Percentiles rank a stretch among this genome's conserved stretches.
These are phyloP conservation scores for Allium fistulosum DNA, from an alignment of 106 monocot genomes.

Conservation along the genomic window DNA sequence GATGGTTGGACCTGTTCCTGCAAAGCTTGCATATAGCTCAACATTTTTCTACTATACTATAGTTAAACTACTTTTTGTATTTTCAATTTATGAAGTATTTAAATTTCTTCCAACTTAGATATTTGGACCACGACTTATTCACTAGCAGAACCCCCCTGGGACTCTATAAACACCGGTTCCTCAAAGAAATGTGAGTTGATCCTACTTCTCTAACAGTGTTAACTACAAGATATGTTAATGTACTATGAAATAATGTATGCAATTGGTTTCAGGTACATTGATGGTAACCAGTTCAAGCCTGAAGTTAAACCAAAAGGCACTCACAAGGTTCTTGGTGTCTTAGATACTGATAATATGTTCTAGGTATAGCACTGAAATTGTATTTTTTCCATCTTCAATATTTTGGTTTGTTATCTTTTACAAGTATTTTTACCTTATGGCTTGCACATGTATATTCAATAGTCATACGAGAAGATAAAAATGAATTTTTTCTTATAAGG, in stretches of 20 bases:
- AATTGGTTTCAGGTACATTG: slow-evolving; percentile 62
- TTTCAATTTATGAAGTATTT: too few relatives aligned
- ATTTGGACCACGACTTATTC: slow-evolving; percentile 86
- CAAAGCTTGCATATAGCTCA: too few relatives aligned
- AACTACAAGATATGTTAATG: too few relatives aligned
- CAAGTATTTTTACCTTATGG: background rate
- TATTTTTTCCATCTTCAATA: background rate
- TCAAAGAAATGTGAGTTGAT: slow-evolving; percentile 88
- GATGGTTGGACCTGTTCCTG: too few relatives aligned
- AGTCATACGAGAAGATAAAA: too few relatives aligned
- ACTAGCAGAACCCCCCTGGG: slow-evolving; percentile 72
- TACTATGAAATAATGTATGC: too few relatives aligned
- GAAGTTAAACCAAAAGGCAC: slow-evolving; percentile 61
- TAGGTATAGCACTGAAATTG: slow-evolving; percentile 4
- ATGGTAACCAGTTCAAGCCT: slow-evolving; percentile 81
- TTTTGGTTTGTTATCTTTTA: background rate
- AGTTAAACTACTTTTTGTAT: too few relatives aligned
- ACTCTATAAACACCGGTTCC: slow-evolving; percentile 77
- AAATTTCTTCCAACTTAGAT: slow-evolving; percentile 28
- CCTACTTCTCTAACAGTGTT: too few relatives aligned
- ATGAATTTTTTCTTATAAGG: too few relatives aligned
- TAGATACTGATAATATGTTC: slow-evolving; percentile 68
- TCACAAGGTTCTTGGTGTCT: slow-evolving; percentile 77
- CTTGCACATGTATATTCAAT: too few relatives aligned
- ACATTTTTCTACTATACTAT: too few relatives aligned